These are phyloP conservation scores for Blastobotrys elegans DNA, from an alignment of 1,139 yeast genomes.

Conservation along the genomic window DNA sequence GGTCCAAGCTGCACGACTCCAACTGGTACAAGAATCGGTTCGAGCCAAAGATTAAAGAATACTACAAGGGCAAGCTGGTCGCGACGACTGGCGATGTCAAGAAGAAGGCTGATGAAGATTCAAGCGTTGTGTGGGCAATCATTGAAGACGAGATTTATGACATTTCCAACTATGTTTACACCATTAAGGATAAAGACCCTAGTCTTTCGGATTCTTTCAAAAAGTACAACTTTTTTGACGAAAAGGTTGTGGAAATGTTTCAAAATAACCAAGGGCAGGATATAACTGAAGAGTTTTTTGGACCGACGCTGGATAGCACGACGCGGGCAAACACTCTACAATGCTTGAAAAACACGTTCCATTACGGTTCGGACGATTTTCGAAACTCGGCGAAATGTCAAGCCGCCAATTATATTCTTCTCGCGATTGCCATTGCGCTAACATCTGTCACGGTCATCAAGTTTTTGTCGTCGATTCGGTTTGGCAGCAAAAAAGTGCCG, in stretches of 20 bases:
- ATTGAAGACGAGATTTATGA: conserved; percentile 37
- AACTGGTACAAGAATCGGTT: conserved; percentile 37
- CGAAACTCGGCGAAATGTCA: conserved; percentile 38
- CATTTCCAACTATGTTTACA: conserved; percentile 35
- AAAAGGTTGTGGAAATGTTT: conserved; percentile 31
- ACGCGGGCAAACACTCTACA: conserved; percentile 30
- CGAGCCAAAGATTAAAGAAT: conserved; percentile 33
- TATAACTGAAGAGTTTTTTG: conserved; percentile 28
- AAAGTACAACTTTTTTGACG: conserved; percentile 34
- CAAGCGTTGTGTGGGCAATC: conserved; percentile 31
- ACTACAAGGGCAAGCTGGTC: conserved; percentile 38
- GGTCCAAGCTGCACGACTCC: conserved; percentile 32
- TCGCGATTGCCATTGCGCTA: conserved; percentile 36
- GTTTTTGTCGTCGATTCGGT: conserved; percentile 37
- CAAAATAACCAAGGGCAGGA: conserved; percentile 34
- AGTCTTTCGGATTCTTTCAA: conserved; percentile 21
- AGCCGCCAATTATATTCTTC: conserved; percentile 36
- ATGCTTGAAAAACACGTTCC: conserved; percentile 36
- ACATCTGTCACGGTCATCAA: conserved; percentile 38
- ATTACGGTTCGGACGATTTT: conserved; percentile 35
- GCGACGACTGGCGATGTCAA: conserved; percentile 28
- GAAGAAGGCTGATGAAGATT: conserved; percentile 22
- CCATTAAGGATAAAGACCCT: conserved; percentile 23
- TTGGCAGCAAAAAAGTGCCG: conserved; percentile 35
- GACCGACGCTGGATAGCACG: conserved; percentile 23